Base-by-base conservation (phyloP, 2,329 filamentous ascomycete genomes). In the Xylariaceae sp. region DNA sequence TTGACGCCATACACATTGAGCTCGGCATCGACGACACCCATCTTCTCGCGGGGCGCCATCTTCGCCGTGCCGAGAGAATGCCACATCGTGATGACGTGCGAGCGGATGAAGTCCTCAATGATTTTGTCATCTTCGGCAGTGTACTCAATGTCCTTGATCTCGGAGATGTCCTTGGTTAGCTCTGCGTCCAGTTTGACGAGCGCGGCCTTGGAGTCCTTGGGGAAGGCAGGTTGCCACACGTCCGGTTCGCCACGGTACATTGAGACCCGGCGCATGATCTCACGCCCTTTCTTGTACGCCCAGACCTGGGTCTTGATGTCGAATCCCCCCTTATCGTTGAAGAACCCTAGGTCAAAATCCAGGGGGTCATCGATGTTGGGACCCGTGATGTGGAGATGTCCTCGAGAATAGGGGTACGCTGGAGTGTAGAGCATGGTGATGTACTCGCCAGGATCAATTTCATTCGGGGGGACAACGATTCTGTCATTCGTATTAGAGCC, bases 221-320 rank as follows among this genome's bases (percentile, higher is more conserved):
- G 66, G 64, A 82, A 83, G 10, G 70, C 66, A 1, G 80, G 80
- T 61, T 81, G 78, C 0, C 73, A 71, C 4, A 68, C 62, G 2
- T 73, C 69, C 1, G 79, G 50, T 64, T 81, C 76, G 67, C 82
- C 75, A 57, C 75, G 65, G 71, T 80, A 85, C 57, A 77, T 74
- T 2, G 76, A 70, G 68, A 82, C 80, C 10, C 83, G 80, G 1
- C 84, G 79, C 15, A 78, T 74, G 54, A 87, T 79, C 69, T 87
- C 84, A 2, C 86, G 82, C n/a, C 78, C 77, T 66, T 81, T 81
- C 71, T 88, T 88, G 74, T 88, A 88, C 0, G 75, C 78, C 83
- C 84, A 87, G 9, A 84, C 65, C 7, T 82, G 78, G 65, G 79
- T 82, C 68, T 80, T 80, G 18, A 86, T 49, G 65, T 88, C 85